A percentile compares a stretch with the other conserved stretches of the same genome.
These are phyloP conservation scores for Sphagnum tenellum DNA, from an alignment of 225 moss, liverwort and hornwort genomes.

Conservation along the genomic window DNA sequence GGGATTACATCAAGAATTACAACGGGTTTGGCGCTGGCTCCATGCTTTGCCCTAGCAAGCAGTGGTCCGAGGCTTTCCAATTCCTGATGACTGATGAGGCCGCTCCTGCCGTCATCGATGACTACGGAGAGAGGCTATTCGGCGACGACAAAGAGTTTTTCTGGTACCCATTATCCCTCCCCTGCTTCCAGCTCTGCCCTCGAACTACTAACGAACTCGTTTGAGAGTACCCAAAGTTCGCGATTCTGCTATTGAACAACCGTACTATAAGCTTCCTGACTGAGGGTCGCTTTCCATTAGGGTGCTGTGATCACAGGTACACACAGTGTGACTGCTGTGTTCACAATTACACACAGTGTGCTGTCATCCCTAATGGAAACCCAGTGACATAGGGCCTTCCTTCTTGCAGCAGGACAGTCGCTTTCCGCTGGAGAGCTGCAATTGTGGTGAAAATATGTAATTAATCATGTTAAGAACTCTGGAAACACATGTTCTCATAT, in stretches of 20 bases:
- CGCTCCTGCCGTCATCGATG: background rate
- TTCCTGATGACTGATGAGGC: background rate
- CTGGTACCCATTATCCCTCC: background rate
- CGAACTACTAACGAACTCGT: no score
- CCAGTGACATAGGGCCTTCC: background rate
- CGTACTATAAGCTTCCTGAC: no score
- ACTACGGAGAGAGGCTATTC: background rate
- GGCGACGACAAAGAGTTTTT: background rate
- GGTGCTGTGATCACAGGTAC: no score
- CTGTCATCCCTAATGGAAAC: background rate
- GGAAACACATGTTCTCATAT: no score
- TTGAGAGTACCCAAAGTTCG: no score
- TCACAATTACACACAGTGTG: background rate
- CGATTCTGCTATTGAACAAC: no score
- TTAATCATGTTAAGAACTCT: no score
- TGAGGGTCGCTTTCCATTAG: no score
- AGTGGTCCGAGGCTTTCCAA: background rate
- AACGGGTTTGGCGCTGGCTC: background rate
- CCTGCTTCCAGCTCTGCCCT: no score
- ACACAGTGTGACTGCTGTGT: background rate
- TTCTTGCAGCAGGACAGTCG: background rate
- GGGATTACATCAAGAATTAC: background rate
- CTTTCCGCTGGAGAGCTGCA: background rate
- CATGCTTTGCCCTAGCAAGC: slow-evolving; percentile 2
- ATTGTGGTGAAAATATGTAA: no score